Evolutionary conservation across 495 filamentous ascomycete genomes (phyloP).

Genomic region (Penicillium chermesinum): DNA sequence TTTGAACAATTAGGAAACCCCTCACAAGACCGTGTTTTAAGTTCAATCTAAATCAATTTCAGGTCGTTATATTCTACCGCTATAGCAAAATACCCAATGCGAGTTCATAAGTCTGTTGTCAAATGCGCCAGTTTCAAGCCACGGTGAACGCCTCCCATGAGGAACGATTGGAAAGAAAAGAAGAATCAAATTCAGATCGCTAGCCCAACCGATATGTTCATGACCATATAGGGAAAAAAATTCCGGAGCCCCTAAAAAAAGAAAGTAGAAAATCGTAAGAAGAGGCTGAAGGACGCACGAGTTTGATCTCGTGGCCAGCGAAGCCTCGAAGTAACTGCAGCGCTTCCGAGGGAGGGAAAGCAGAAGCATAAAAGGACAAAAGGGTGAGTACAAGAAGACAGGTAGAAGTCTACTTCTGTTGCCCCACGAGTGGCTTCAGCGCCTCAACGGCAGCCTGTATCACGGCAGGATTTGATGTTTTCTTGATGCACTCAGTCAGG

Average conservation of each 20-base stretch:
- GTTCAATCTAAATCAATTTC: neutral
- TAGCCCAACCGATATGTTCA: slow-evolving; percentile 10
- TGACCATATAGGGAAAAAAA: slow-evolving; percentile 6
- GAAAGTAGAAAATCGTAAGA: slow-evolving; percentile 5
- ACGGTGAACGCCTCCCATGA: slow-evolving; percentile 1
- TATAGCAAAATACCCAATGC: slow-evolving; percentile 6
- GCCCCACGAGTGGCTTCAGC: slow-evolving; percentile 53
- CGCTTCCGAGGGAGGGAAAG: no score
- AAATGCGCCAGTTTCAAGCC: slow-evolving; percentile 2
- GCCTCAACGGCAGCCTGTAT: slow-evolving; percentile 59
- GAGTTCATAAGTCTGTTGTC: slow-evolving; percentile 1
- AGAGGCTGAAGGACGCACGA: slow-evolving; percentile 4
- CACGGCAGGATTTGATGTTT: slow-evolving; percentile 57
- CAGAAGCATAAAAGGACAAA: slow-evolving; percentile 5
- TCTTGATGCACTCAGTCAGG: slow-evolving; percentile 59
- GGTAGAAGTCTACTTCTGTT: slow-evolving; percentile 11
- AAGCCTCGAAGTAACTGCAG: no score
- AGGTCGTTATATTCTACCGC: slow-evolving; percentile 3
- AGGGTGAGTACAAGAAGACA: slow-evolving; percentile 4
- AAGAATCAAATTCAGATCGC: slow-evolving; percentile 9
- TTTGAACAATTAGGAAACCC: neutral
- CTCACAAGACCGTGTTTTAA: neutral
- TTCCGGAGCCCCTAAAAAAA: neutral
- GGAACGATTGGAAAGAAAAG: neutral
- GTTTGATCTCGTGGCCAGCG: neutral